phyloP scores from a whole-genome alignment of 306 rosid genomes.

The Vachellia collinsii region DNA sequence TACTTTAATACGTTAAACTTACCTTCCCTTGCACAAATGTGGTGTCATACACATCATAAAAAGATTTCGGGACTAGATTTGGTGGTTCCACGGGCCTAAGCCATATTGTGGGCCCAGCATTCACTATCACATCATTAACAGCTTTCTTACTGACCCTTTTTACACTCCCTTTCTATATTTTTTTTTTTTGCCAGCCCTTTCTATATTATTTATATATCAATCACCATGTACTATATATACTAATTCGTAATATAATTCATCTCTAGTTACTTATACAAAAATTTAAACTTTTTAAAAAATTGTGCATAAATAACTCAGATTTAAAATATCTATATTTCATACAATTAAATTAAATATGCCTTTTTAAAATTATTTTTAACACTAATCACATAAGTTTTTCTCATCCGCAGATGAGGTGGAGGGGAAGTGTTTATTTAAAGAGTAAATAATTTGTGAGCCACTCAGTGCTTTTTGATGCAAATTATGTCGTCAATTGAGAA shows the following conservation, averaged over 20 bases:
- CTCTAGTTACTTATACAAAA: not conserved
- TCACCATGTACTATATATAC: not conserved
- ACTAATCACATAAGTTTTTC: not conserved
- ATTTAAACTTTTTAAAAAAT: not conserved
- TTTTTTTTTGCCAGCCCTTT: too few relatives aligned
- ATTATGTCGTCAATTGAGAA: too few relatives aligned
- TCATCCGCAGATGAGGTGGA: not conserved
- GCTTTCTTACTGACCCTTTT: constrained; percentile 22
- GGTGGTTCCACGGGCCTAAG: constrained; percentile 40
- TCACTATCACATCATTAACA: constrained; percentile 41
- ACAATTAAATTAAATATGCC: not conserved
- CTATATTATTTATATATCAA: not conserved
- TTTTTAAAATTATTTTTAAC: not conserved
- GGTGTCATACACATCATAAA: not conserved
- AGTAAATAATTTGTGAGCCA: not conserved
- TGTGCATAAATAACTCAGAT: not conserved
- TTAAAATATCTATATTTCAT: not conserved
- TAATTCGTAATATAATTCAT: not conserved
- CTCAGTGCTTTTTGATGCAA: too few relatives aligned
- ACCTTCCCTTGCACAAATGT: not conserved
- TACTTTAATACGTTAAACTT: not conserved
- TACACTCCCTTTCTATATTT: not conserved
- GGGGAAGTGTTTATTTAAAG: not conserved
- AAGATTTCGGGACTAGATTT: constrained; percentile 39
- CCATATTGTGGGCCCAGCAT: constrained; percentile 55